These are phyloP conservation scores for Aspergillus sp. DNA, from an alignment of 2,329 filamentous ascomycete species.

Conservation along the genomic window DNA sequence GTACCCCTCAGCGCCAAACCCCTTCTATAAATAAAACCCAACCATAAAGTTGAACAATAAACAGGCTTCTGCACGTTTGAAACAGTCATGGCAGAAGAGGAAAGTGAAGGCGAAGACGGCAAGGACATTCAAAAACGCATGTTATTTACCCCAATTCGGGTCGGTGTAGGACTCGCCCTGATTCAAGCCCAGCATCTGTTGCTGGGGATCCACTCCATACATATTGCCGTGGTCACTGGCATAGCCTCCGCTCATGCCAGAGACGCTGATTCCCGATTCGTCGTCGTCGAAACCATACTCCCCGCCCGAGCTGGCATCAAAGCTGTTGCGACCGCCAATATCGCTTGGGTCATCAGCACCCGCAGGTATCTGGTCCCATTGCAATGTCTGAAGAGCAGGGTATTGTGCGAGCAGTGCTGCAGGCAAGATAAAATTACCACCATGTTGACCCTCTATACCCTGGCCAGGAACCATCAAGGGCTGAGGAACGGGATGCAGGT, in stretches of 20 bases:
- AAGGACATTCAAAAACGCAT: background rate
- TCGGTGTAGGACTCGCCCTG: constrained; percentile 33
- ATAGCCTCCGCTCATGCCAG: constrained; percentile 43
- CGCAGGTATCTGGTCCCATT: constrained; percentile 76
- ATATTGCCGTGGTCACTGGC: constrained; percentile 36
- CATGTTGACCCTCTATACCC: constrained; percentile 59
- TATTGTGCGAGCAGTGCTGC: constrained; percentile 89
- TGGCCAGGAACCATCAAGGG: constrained; percentile 62
- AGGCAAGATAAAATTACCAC: constrained; percentile 73
- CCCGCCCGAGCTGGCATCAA: constrained; percentile 50
- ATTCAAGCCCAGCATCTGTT: constrained; percentile 37
- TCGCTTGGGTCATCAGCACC: constrained; percentile 61
- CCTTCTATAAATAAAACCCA: constrained; percentile 7
- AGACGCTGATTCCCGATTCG: constrained; percentile 41
- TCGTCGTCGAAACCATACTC: constrained; percentile 51
- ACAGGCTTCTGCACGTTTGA: background rate
- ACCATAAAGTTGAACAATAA: background rate
- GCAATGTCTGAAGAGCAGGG: constrained; percentile 86
- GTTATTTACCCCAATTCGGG: constrained; percentile 35
- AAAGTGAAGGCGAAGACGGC: constrained; percentile 10
- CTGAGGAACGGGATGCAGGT: constrained; percentile 61
- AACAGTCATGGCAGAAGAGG: background rate
- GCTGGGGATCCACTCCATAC: constrained; percentile 33
- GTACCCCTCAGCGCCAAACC: constrained; percentile 31
- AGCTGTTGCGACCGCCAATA: constrained; percentile 68